Conservation (phyloP, 164 flowering plant species). For the Litsea cubeba region DNA sequence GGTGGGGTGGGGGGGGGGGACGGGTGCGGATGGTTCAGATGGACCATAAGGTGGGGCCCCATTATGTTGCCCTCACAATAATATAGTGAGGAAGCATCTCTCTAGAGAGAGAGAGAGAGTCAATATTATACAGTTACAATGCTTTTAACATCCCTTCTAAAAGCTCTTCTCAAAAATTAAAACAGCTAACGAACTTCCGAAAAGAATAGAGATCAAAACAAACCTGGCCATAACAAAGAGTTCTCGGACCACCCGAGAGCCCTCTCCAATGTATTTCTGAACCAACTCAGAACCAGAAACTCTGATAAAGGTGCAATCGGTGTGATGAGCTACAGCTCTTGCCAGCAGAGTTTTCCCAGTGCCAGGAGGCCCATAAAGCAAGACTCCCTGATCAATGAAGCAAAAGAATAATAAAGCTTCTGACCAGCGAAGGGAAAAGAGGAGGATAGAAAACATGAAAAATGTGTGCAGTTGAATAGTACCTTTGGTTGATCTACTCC, state of each 20-base stretch:
- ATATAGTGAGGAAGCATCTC: too few relatives aligned
- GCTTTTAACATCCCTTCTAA: not conserved
- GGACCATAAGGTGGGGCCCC: too few relatives aligned
- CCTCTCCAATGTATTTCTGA: slow-evolving; percentile 97
- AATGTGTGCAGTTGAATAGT: not conserved
- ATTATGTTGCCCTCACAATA: too few relatives aligned
- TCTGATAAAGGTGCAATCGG: slow-evolving; percentile 94
- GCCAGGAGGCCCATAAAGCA: slow-evolving; percentile 99
- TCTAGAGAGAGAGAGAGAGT: too few relatives aligned
- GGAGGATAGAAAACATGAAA: not conserved
- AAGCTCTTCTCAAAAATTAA: not conserved
- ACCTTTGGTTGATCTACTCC: slow-evolving; percentile 99
- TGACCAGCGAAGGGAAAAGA: not conserved
- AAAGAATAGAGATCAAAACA: slow-evolving; percentile 8
- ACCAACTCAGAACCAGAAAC: slow-evolving; percentile 95
- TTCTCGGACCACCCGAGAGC: slow-evolving; percentile 95
- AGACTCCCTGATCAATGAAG: slow-evolving; percentile 57
- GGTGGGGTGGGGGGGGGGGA: too few relatives aligned
- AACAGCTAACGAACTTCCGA: not conserved
- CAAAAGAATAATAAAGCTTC: not conserved
- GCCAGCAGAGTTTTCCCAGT: slow-evolving; percentile 96
- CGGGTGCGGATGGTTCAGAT: too few relatives aligned
- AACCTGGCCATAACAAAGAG: slow-evolving; percentile 98
- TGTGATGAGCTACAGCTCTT: slow-evolving; percentile 96
- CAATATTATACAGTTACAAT: too few relatives aligned